Evolutionary conservation across 805 yeast species (phyloP).

Genomic region (Clavispora vitiphila): DNA sequence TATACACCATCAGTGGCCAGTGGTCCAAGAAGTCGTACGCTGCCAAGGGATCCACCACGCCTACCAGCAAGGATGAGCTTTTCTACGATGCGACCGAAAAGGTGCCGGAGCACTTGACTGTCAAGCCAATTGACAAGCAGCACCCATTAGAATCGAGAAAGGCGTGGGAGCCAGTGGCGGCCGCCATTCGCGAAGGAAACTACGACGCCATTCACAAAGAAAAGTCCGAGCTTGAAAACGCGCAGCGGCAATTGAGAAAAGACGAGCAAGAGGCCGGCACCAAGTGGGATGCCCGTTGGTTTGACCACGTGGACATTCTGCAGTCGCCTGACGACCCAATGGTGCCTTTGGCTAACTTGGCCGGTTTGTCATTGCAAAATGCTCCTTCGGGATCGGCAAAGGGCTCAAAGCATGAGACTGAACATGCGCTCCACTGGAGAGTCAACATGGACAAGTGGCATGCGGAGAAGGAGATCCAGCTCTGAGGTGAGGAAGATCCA

Average conservation of each 20-base stretch:
- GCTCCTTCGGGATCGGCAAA: slow-evolving; percentile 62
- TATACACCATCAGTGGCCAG: slow-evolving; percentile 82
- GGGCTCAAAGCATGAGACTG: slow-evolving; percentile 51
- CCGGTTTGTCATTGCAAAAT: slow-evolving; percentile 56
- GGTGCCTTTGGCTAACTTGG: slow-evolving; percentile 36
- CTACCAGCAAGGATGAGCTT: slow-evolving; percentile 41
- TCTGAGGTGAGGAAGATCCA: slow-evolving; percentile 17
- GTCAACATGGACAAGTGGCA: slow-evolving; percentile 51
- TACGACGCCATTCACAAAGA: slow-evolving; percentile 69
- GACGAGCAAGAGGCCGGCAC: slow-evolving; percentile 60
- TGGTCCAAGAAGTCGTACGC: slow-evolving; percentile 81
- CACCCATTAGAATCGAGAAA: slow-evolving; percentile 74
- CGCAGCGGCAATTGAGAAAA: slow-evolving; percentile 77
- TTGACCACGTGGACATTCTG: slow-evolving; percentile 39
- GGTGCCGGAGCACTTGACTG: slow-evolving; percentile 53
- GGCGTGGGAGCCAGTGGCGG: slow-evolving; percentile 90
- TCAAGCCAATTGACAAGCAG: slow-evolving; percentile 81
- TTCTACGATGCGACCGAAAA: slow-evolving; percentile 60
- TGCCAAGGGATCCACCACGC: slow-evolving; percentile 48
- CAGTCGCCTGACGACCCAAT: slow-evolving; percentile 24
- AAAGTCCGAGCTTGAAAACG: slow-evolving; percentile 75
- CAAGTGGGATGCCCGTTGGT: slow-evolving; percentile 82
- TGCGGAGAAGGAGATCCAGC: slow-evolving; percentile 52
- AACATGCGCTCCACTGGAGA: slow-evolving; percentile 65
- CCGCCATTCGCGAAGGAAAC: slow-evolving; percentile 72